Base-by-base conservation (phyloP, 176 grass and related monocot genomes). In the Triticum timopheevii region DNA sequence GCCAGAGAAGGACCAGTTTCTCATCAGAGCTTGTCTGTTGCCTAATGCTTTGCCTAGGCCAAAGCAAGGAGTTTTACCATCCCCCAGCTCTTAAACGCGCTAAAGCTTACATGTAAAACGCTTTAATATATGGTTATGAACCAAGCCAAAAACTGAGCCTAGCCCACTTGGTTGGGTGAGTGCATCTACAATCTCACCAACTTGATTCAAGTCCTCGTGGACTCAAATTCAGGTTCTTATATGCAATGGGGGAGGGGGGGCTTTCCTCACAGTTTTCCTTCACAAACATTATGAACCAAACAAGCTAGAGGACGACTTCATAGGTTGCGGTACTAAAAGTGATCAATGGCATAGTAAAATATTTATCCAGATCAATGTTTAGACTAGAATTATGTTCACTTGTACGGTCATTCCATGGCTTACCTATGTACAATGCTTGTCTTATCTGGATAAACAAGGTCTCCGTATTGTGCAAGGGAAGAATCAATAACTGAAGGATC, bases 401-500 rank as follows among this genome's bases (percentile, higher is more conserved):
- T 1, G 7, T 78, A 67, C 61, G 34, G 23, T 31, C 33, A 79
- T 20, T 79, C 38, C 42, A 85, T 22, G 52, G 3, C 22, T 78
- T 88, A 98, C 97, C 92, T 96, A 87, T 99, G 92, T 83, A 96
- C 80, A 86, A 99, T 99, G 85, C 94, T 93, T 30, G 74, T 81
- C 73, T 94, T 94, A 86, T 91, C 90, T 82, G 97, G 97, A 86
- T 99, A 96, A 82, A 93, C 90, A 82, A 99, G 42, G 77, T 94
- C 92, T 45, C 97, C 94, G 59, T 96, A 99, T 90, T 96, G 87
- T 86, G 97, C 81, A 74, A 99, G 97, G 78, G 97, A 88, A 63
- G 80, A 76, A 86, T 99, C 97, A 88, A 99, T 94, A 83, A 96
- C 92, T 65, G 97, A 99, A 67, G 97, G 97, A 87, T 99, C 97